Conservation (phyloP, 192 early-diverging fungal genomes). For the Lobosporangium transversale region DNA sequence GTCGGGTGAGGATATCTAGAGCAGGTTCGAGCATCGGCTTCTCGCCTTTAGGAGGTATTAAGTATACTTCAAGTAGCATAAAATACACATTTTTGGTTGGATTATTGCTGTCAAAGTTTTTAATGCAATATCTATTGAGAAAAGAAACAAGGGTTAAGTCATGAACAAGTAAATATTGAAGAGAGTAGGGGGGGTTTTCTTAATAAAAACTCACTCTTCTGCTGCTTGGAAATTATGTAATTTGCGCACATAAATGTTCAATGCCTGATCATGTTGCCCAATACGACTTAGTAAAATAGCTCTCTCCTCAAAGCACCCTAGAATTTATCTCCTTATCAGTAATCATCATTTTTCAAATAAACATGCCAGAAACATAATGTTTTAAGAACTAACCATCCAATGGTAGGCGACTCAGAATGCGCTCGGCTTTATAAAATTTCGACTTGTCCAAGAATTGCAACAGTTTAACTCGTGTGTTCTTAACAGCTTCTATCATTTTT, state of each 20-base stretch:
- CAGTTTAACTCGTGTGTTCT: constrained; percentile 55
- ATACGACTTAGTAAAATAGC: constrained; percentile 83
- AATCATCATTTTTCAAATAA: background rate
- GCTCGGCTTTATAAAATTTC: constrained; percentile 77
- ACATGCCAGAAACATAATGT: background rate
- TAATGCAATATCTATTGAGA: constrained; percentile 73
- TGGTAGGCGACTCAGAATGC: constrained; percentile 77
- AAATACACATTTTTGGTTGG: constrained; percentile 68
- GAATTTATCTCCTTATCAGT: background rate
- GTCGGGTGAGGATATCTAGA: constrained; percentile 67
- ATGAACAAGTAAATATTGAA: constrained; percentile 8
- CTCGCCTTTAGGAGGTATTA: constrained; percentile 57
- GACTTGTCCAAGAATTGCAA: constrained; percentile 78
- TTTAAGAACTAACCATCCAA: constrained; percentile 63
- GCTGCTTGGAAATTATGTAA: constrained; percentile 75
- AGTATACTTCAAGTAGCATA: constrained; percentile 70
- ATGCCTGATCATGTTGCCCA: constrained; percentile 86
- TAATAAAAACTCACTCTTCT: constrained; percentile 60
- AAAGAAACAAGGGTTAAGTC: too few species aligned
- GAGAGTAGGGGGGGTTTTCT: background rate
- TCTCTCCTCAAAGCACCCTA: constrained; percentile 84
- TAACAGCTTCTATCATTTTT: constrained; percentile 13
- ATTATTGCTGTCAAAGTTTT: constrained; percentile 61
- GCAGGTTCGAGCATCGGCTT: constrained; percentile 66
- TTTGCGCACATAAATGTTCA: constrained; percentile 84